Percentiles rank a stretch among this genome's conserved stretches.
Evolutionary conservation across 1,139 yeast genomes (phyloP).

Genomic region (Taiozyma sp.): DNA sequence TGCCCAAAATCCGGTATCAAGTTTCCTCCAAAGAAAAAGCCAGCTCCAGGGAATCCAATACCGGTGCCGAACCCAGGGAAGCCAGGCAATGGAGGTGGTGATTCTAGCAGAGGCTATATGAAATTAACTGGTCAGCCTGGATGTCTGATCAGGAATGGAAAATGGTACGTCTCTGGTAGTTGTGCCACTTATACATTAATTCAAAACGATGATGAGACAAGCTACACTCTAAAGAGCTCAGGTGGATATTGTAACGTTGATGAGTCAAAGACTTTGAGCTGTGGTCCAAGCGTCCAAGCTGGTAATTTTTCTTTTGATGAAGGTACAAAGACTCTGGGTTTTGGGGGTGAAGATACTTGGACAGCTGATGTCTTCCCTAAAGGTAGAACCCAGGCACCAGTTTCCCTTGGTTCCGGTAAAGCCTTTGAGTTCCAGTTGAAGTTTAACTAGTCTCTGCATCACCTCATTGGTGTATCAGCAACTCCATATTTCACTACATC

Average conservation of each 20-base stretch:
- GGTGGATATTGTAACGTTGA: constrained; percentile 48
- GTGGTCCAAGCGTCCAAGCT: constrained; percentile 30
- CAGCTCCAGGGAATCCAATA: constrained; percentile 24
- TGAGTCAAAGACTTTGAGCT: constrained; percentile 29
- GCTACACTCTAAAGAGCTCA: constrained; percentile 23
- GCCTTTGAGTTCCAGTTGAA: constrained; percentile 39
- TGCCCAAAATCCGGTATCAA: constrained; percentile 44
- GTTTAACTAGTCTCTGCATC: constrained; percentile 17
- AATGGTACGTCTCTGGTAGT: constrained; percentile 78
- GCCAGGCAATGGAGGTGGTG: constrained; percentile 23
- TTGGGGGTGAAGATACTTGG: constrained; percentile 1
- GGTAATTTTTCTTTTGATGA: constrained; percentile 48
- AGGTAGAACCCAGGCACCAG: constrained; percentile 45
- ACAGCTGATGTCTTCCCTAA: constrained; percentile 46
- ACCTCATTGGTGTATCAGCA: not conserved
- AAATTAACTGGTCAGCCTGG: constrained; percentile 55
- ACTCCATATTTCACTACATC: not conserved
- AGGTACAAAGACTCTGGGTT: constrained; percentile 46
- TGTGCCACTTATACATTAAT: constrained; percentile 67
- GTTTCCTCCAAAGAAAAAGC: constrained; percentile 18
- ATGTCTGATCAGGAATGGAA: constrained; percentile 79
- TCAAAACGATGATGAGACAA: constrained; percentile 53
- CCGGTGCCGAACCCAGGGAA: constrained; percentile 26
- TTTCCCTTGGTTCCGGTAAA: constrained; percentile 47
- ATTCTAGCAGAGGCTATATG: constrained; percentile 37